phyloP scores from a whole-genome alignment of 768 basidiomycete species.

The Lactarius hatsudake region DNA sequence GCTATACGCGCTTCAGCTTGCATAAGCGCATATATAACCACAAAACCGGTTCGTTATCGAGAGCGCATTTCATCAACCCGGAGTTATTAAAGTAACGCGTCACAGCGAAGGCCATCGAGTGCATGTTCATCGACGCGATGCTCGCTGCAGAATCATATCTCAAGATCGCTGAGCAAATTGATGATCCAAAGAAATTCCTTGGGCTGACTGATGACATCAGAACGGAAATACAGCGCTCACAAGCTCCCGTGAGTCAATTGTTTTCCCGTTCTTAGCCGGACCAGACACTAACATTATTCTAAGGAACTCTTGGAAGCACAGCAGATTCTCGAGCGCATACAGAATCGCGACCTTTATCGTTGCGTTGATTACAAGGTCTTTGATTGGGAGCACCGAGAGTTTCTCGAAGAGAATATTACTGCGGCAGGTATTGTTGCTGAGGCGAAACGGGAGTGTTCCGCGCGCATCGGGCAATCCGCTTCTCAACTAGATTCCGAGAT shows the following conservation, averaged over 20 bases:
- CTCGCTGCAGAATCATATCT: conserved; percentile 62
- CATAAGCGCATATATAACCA: conserved; percentile 84
- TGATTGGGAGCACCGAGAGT: conserved; percentile 33
- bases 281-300: conserved; percentile 7
- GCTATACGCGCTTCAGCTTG: conserved; percentile 69
- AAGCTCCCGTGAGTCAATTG: conserved; percentile 43
- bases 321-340: conserved; percentile 59
- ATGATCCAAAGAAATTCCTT: conserved; percentile 57
- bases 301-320: conserved; percentile 67
- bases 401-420: conserved; percentile 36
- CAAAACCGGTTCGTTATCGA: conserved; percentile 54
- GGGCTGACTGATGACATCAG: conserved; percentile 69
- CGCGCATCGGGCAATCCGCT: neutral
- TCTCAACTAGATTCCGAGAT: conserved; percentile 1
- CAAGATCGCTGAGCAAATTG: conserved; percentile 54
- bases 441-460: conserved; percentile 28
- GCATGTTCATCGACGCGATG: conserved; percentile 84
- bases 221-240: conserved; percentile 53
- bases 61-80: neutral
- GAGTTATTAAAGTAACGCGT: neutral
- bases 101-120: conserved; percentile 74
- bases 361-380: conserved; percentile 64
- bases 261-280: neutral
- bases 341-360: conserved; percentile 62
- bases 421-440: conserved; percentile 36